Evolutionary conservation across 1,284 basidiomycete species (phyloP).

Genomic region (Cryptococcus amylolentus): DNA sequence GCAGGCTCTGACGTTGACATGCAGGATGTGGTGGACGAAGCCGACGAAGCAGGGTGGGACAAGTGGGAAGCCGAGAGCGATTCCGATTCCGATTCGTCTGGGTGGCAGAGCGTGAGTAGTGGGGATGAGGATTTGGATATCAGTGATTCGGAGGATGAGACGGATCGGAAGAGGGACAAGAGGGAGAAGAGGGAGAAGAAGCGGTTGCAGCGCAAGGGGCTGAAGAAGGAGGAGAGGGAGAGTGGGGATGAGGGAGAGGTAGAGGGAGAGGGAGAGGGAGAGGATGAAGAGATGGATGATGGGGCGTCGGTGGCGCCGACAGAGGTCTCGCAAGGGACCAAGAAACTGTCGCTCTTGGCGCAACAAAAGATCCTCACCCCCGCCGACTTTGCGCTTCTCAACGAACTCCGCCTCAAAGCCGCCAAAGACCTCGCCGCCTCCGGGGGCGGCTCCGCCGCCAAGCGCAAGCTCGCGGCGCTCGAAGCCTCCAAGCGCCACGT

Average conservation of each 20-base stretch:
- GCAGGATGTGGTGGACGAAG: conserved; percentile 71
- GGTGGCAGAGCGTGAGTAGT: conserved; percentile 82
- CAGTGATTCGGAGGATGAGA: conserved; percentile 82
- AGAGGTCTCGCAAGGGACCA: conserved; percentile 36
- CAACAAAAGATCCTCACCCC: conserved; percentile 82
- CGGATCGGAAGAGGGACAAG: conserved; percentile 41
- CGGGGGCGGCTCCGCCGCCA: conserved; percentile 66
- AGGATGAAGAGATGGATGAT: conserved; percentile 38
- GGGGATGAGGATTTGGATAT: conserved; percentile 67
- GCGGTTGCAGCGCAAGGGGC: conserved; percentile 38
- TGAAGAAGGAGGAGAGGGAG: conserved; percentile 28
- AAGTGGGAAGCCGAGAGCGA: conserved; percentile 81
- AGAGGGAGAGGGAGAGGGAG: conserved; percentile 28
- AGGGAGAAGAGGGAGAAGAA: conserved; percentile 44
- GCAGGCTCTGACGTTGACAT: conserved; percentile 55
- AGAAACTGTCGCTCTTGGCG: conserved; percentile 49
- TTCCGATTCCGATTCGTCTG: conserved; percentile 60
- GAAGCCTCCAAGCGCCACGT: conserved; percentile 64
- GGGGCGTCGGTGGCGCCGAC: conserved; percentile 42
- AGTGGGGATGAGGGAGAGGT: conserved; percentile 21
- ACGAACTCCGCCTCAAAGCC: conserved; percentile 80
- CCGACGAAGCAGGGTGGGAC: conserved; percentile 77
- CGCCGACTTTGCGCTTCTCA: conserved; percentile 90
- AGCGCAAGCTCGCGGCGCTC: conserved; percentile 78
- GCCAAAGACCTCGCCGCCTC: conserved; percentile 69